Evolutionary conservation across 139 green algal genomes (phyloP).

Genomic region (Chlorella sp.): DNA sequence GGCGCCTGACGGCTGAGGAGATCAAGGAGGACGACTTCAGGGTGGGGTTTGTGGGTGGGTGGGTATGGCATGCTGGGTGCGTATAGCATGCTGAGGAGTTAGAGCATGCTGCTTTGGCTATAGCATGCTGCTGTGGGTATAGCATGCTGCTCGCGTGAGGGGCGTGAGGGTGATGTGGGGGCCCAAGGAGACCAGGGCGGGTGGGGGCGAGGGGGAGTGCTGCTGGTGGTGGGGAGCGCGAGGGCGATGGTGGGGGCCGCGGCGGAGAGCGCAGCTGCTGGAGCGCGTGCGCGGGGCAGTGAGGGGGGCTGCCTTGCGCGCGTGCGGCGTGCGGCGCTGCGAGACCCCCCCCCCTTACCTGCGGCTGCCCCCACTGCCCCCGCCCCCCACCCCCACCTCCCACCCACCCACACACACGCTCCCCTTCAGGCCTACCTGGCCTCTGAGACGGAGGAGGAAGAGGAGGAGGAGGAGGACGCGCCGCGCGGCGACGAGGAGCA

Average conservation of each 20-base stretch:
- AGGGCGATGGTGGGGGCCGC: not conserved
- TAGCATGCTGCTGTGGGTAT: no score
- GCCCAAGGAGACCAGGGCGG: not conserved
- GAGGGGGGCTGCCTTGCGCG: not conserved
- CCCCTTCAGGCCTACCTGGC: conserved; percentile 43
- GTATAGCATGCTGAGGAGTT: no score
- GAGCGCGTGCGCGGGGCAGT: not conserved
- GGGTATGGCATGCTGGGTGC: no score
- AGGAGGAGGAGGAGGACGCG: conserved; percentile 42
- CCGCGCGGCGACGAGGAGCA: conserved; percentile 40
- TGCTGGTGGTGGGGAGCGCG: not conserved
- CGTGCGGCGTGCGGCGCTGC: no score
- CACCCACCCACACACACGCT: no score
- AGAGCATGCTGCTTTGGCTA: no score
- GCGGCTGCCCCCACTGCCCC: not conserved
- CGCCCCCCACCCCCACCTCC: not conserved
- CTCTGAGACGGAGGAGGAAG: conserved; percentile 32
- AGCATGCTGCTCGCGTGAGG: no score
- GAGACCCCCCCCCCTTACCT: no score
- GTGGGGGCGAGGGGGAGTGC: not conserved
- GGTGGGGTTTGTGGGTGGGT: conserved; percentile 12
- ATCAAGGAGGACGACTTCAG: conserved; percentile 90
- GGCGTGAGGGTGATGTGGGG: not conserved
- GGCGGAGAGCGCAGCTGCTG: not conserved
- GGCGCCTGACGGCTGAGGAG: conserved; percentile 76